Conservation (phyloP, 2,329 filamentous ascomycete species). For the Trichoderma hamatum region DNA sequence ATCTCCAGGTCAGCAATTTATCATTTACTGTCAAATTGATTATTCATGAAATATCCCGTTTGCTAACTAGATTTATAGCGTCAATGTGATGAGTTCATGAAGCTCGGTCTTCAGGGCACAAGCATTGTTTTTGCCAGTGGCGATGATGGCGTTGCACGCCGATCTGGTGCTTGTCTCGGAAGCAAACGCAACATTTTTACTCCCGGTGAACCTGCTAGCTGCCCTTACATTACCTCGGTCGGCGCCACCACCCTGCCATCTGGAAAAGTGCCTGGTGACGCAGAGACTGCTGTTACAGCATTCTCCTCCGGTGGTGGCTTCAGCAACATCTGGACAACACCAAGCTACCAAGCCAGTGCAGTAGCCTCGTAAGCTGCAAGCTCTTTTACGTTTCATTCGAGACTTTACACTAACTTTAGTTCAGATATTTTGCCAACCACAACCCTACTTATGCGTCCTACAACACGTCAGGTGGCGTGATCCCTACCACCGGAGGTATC, state of each 20-base stretch:
- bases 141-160: conserved; percentile 31
- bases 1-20: conserved; percentile 40
- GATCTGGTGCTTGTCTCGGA: conserved; percentile 30
- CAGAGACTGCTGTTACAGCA: conserved; percentile 34
- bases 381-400: background rate
- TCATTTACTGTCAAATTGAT: too few relatives aligned
- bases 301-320: conserved; percentile 55
- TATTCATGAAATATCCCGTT: too few relatives aligned
- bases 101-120: conserved; percentile 57
- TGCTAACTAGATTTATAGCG: conserved; percentile 35
- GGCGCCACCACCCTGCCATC: conserved; percentile 49
- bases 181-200: conserved; percentile 48
- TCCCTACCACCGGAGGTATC: conserved; percentile 28
- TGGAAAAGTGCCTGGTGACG: conserved; percentile 21
- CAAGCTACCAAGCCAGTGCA: conserved; percentile 49
- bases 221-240: conserved; percentile 55
- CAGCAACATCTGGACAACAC: conserved; percentile 51
- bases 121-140: conserved; percentile 49
- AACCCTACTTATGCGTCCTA: conserved; percentile 29
- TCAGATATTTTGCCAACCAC: conserved; percentile 27
- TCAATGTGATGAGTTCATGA: conserved; percentile 61
- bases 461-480: conserved; percentile 28
- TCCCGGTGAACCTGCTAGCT: conserved; percentile 50
- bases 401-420: background rate
- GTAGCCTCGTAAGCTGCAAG: conserved; percentile 21